Evolutionary conservation across 805 yeast species (phyloP), one percentile per base, ranked within the genome.

Genomic region (Barnettozyma salicaria): DNA sequence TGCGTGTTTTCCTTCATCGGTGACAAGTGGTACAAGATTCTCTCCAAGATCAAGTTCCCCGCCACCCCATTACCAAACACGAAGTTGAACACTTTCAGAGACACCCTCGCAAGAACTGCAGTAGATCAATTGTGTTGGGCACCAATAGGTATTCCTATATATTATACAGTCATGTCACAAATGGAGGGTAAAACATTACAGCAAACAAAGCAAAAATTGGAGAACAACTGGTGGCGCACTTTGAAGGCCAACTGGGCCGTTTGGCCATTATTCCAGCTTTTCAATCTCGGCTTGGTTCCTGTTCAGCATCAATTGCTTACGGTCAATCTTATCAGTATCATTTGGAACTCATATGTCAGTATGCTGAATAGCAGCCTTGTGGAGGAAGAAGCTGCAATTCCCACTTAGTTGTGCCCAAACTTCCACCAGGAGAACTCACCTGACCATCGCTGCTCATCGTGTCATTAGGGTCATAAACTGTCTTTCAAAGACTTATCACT

Each of bases 211-310:
- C 32, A 46, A 5, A 78, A 73, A 44, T 49, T 80, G 18, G 32
- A 59, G 3, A 60, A 65, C 12, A 75, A 78, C 41, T 76, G 76
- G 74, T 62, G 77, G 78, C 68, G 71, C 4, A 88, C 96, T 0
- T 59, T 89, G 28, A 56, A 65, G 23, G 68, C 83, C 13, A 89
- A 88, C 57, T 87, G 95, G 89, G 53, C 68, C 35, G 81, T 90
- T 10, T 92, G 97, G 98, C 97, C 97, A 0, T 59, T 75, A 0
- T 83, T 92, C 44, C 97, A 92, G 60, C 52, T 78, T 37, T 45
- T 80, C 43, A 92, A 90, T 60, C 86, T 90, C 53, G 70, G 78
- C 31, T 50, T 84, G 7, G 72, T 87, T 3, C 97, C 97, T 0
- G 72, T 78, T 7, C 78, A 78, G 30, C 74, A 72, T 48, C 70